A percentile compares a stretch with the other conserved stretches of the same genome.
These are phyloP conservation scores for Sarcocystis neurona DNA, from an alignment of 169 alveolate species.

Conservation along the genomic window DNA sequence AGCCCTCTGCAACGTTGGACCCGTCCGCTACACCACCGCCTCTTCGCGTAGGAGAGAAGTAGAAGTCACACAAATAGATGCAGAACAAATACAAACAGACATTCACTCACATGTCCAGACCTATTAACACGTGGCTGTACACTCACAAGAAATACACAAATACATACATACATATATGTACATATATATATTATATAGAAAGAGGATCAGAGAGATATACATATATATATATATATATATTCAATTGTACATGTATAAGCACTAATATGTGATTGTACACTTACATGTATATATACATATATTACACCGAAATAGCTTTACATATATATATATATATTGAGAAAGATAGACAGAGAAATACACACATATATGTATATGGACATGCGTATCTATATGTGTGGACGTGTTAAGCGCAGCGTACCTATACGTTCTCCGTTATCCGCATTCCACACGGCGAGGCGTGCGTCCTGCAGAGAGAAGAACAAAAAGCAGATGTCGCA, in stretches of 20 bases:
- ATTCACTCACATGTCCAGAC: not conserved
- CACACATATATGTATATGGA: not conserved
- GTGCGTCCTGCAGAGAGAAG: constrained; percentile 74
- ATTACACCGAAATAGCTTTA: not conserved
- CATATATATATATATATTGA: not conserved
- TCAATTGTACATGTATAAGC: no score
- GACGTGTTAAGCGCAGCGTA: constrained; percentile 61
- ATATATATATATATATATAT: no score
- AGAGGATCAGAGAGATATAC: not conserved
- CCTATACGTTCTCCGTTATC: constrained; percentile 83
- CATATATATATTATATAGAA: not conserved
- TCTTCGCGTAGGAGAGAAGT: no score
- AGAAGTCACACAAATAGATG: no score
- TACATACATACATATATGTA: not conserved
- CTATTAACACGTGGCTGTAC: not conserved
- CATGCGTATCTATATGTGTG: constrained; percentile 53
- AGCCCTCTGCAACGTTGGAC: no score
- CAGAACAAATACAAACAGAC: no score
- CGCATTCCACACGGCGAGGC: constrained; percentile 79
- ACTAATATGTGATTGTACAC: no score
- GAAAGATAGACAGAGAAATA: not conserved
- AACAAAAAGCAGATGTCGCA: not conserved
- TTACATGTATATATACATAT: no score
- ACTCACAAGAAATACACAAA: not conserved
- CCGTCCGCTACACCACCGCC: no score